Evolutionary conservation across 106 monocot species (phyloP).

Genomic region (Agapanthus africanus): DNA sequence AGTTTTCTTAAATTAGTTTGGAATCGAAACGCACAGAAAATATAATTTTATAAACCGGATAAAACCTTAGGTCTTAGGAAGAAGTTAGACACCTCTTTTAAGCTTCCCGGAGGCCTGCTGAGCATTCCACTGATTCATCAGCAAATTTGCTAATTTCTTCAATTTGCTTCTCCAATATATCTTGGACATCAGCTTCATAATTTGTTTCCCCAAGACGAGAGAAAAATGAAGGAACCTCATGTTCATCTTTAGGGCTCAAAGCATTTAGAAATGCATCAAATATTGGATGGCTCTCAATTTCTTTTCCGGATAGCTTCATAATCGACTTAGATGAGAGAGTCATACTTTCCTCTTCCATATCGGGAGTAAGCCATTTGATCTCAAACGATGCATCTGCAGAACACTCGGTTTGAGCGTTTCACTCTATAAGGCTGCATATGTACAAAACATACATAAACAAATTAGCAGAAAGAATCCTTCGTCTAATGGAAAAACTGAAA

Average conservation of each 20-base stretch:
- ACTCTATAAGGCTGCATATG: constrained; percentile 39
- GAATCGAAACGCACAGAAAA: not conserved
- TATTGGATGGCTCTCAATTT: constrained; percentile 35
- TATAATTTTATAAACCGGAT: not conserved
- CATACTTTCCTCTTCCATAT: constrained; percentile 22
- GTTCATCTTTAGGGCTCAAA: constrained; percentile 13
- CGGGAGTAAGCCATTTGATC: constrained; percentile 38
- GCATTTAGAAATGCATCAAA: constrained; percentile 30
- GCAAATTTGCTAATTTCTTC: constrained; percentile 40
- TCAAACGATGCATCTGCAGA: constrained; percentile 62
- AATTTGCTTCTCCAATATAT: constrained; percentile 48
- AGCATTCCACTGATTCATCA: constrained; percentile 21
- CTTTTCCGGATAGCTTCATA: constrained; percentile 31
- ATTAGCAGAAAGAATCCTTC: not conserved
- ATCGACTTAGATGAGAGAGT: constrained; percentile 42
- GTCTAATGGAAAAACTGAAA: not conserved
- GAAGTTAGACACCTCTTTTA: constrained; percentile 34
- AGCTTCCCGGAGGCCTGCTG: constrained; percentile 15
- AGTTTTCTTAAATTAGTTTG: no score
- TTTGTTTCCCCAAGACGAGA: constrained; percentile 21
- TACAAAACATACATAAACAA: not conserved
- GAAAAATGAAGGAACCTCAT: constrained; percentile 17
- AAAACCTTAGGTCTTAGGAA: not conserved
- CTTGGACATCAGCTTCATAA: constrained; percentile 27
- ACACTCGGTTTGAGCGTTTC: constrained; percentile 45